Conservation (phyloP, 441 rosid species). For the Capsella rubella region DNA sequence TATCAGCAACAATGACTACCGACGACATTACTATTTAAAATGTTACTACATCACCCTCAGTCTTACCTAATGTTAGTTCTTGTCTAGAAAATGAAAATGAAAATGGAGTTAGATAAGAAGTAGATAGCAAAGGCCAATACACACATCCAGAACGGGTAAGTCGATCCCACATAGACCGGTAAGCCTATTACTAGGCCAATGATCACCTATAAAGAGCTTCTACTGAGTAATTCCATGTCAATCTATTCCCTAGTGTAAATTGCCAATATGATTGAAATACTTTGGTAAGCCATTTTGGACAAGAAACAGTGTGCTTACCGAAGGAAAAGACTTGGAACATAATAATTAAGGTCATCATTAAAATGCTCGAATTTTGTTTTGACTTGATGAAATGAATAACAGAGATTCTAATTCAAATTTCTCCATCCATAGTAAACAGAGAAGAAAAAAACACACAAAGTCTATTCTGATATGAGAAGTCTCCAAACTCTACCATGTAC, state of each 20-base stretch:
- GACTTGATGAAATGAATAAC: not conserved
- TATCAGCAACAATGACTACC: no score
- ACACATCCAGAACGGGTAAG: slow-evolving; percentile 55
- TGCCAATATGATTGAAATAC: slow-evolving; percentile 50
- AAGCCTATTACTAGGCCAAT: slow-evolving; percentile 58
- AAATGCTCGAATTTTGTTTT: not conserved
- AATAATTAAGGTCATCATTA: not conserved
- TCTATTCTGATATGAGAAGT: slow-evolving; percentile 24
- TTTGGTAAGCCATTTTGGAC: not conserved
- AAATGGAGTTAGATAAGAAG: slow-evolving; percentile 61
- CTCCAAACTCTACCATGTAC: slow-evolving; percentile 32
- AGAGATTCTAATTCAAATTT: not conserved
- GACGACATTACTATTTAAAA: no score
- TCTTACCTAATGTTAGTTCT: slow-evolving; percentile 13
- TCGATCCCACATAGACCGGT: slow-evolving; percentile 47
- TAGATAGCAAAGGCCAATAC: slow-evolving; percentile 57
- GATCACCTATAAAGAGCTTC: slow-evolving; percentile 55
- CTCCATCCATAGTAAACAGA: slow-evolving; percentile 7
- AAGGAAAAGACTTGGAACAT: not conserved
- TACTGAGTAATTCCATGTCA: slow-evolving; percentile 62
- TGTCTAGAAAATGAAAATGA: slow-evolving; percentile 2
- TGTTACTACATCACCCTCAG: not conserved
- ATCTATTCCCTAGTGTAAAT: slow-evolving; percentile 48
- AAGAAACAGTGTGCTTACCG: slow-evolving; percentile 8
- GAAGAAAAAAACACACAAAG: slow-evolving; percentile 10